Evolutionary conservation across 768 basidiomycete species (phyloP).

Genomic region (Boletus reticuloceps): DNA sequence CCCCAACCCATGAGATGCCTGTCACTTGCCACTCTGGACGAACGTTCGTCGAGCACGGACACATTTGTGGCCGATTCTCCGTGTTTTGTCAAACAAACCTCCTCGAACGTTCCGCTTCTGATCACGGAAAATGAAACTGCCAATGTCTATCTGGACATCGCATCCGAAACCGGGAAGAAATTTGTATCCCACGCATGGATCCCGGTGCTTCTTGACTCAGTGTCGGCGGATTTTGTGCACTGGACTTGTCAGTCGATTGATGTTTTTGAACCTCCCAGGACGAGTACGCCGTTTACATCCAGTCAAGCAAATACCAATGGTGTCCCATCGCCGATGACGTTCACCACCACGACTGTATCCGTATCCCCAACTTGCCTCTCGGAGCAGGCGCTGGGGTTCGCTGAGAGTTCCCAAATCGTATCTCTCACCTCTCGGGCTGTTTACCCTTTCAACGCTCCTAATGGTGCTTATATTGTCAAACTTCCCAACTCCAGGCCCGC

Average conservation of each 20-base stretch:
- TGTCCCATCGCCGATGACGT: neutral
- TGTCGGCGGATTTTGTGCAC: neutral
- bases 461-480: constrained; percentile 13
- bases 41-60: constrained; percentile 17
- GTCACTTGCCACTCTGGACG: constrained; percentile 4
- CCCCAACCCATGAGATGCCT: constrained; percentile 2
- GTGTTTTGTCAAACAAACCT: constrained; percentile 7
- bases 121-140: neutral
- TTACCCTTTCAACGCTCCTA: constrained; percentile 3
- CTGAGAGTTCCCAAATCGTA: neutral
- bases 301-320: neutral
- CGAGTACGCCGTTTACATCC: constrained; percentile 16
- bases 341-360: neutral
- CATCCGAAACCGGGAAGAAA: neutral
- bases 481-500: constrained; percentile 5
- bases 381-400: neutral
- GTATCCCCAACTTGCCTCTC: neutral
- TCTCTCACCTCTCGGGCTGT: constrained; percentile 6
- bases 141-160: neutral
- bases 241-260: neutral
- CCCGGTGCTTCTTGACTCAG: neutral
- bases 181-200: neutral
- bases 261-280: constrained; percentile 13
- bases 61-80: constrained; percentile 25
- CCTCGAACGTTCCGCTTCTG: constrained; percentile 5